A percentile compares a stretch with the other conserved stretches of the same genome.
Evolutionary conservation across 1,139 yeast species (phyloP).

Genomic region (Suhomyces maxii): DNA sequence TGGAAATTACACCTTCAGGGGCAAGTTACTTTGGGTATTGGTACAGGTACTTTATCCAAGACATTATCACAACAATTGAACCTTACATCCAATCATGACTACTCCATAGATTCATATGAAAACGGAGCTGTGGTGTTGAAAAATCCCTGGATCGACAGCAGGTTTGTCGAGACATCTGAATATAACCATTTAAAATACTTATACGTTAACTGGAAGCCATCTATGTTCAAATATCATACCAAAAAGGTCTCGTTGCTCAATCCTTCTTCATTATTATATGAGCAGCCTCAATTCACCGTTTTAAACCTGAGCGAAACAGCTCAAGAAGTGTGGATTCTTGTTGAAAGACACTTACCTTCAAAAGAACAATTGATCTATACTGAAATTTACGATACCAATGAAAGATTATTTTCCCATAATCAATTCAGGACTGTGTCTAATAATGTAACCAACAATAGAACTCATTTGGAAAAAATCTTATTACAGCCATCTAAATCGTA

Average conservation of each 20-base stretch:
- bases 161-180: conserved; percentile 27
- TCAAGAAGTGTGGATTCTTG: conserved; percentile 49
- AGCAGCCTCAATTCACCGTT: conserved; percentile 52
- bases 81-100: conserved; percentile 68
- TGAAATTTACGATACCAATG: conserved; percentile 31
- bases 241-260: conserved; percentile 37
- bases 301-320: conserved; percentile 28
- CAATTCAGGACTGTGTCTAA: conserved; percentile 27
- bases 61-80: conserved; percentile 36
- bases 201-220: conserved; percentile 70
- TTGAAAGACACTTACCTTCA: conserved; percentile 40
- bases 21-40: conserved; percentile 57
- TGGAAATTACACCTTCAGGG: conserved; percentile 37
- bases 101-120: conserved; percentile 39
- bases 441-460: conserved; percentile 30
- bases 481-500: conserved; percentile 27
- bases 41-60: conserved; percentile 58
- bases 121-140: conserved; percentile 30
- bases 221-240: conserved; percentile 28
- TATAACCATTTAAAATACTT: conserved; percentile 53
- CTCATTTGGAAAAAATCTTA: conserved; percentile 23
- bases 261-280: conserved; percentile 20
- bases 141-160: conserved; percentile 52
- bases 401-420: conserved; percentile 28
- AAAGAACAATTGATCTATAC: conserved; percentile 27